phyloP scores from a whole-genome alignment of 2,329 filamentous ascomycete species.

The Fonsecaea multimorphosa region DNA sequence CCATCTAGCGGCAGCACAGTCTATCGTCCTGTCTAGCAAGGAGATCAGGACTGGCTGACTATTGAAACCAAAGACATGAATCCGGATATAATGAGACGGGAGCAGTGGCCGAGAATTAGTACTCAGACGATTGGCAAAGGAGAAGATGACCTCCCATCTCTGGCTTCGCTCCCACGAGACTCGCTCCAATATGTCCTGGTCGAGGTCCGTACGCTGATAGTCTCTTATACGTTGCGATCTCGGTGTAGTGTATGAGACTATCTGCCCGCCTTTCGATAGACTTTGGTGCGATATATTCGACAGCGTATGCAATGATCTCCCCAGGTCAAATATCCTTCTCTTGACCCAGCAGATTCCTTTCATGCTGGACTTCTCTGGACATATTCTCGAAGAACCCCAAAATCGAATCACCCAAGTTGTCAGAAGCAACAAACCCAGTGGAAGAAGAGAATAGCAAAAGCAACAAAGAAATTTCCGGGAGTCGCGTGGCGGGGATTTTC shows the following conservation, averaged over 20 bases:
- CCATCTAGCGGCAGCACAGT: neutral
- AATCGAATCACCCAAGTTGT: neutral
- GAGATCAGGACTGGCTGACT: neutral
- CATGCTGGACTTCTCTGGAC: neutral
- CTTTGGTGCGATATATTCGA: no score
- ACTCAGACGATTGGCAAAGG: no score
- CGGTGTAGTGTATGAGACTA: no score
- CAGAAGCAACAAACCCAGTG: neutral
- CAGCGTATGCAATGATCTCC: neutral
- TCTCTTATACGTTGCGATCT: no score
- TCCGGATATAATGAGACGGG: neutral
- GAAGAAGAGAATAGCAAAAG: neutral
- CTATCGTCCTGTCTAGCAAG: neutral
- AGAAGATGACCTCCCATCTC: no score
- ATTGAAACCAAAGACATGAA: neutral
- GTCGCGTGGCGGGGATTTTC: neutral
- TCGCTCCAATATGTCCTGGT: no score
- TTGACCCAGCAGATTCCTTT: neutral
- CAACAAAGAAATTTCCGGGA: neutral
- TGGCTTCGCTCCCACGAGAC: no score
- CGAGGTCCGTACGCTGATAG: no score
- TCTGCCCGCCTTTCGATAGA: no score
- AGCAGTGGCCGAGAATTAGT: neutral
- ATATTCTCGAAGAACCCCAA: neutral
- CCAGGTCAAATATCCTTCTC: neutral